These are phyloP conservation scores for Agastache rugosa DNA, from an alignment of 257 asterid species.

Conservation along the genomic window DNA sequence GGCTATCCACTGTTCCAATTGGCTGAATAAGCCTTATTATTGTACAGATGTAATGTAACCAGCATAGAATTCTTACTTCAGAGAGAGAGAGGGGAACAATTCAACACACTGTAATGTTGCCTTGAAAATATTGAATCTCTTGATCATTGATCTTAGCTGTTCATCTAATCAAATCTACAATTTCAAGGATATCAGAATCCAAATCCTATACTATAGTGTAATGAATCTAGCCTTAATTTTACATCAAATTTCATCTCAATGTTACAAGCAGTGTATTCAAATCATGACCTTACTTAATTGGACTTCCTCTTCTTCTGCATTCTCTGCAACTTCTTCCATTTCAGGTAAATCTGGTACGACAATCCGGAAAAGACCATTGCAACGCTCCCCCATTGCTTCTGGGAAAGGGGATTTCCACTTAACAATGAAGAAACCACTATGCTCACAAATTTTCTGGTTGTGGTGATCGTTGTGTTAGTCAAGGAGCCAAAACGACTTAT, in stretches of 20 bases:
- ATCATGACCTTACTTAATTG: constrained; percentile 38
- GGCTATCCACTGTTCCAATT: constrained; percentile 56
- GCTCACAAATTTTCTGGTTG: constrained; percentile 97
- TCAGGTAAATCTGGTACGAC: constrained; percentile 85
- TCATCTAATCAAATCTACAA: constrained; percentile 17
- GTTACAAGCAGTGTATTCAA: constrained; percentile 28
- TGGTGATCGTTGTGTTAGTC: constrained; percentile 95
- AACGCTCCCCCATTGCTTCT: constrained; percentile 90
- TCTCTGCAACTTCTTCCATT: constrained; percentile 79
- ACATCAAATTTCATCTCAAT: constrained; percentile 14
- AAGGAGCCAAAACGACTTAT: constrained; percentile 93
- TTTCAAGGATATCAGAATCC: constrained; percentile 14
- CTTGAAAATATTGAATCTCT: neutral
- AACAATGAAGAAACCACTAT: constrained; percentile 87
- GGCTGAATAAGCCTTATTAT: constrained; percentile 61
- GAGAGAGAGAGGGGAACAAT: constrained; percentile 30
- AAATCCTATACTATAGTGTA: constrained; percentile 23
- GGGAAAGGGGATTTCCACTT: constrained; percentile 87
- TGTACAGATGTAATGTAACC: constrained; percentile 67
- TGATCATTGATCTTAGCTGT: constrained; percentile 1
- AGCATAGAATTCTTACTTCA: constrained; percentile 46
- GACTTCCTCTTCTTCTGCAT: constrained; percentile 76
- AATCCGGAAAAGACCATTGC: constrained; percentile 92
- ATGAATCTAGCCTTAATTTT: constrained; percentile 26
- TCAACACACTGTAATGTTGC: constrained; percentile 42